Evolutionary conservation across 2,329 filamentous ascomycete species (phyloP).

Genomic region (Nigrospora oryzae): DNA sequence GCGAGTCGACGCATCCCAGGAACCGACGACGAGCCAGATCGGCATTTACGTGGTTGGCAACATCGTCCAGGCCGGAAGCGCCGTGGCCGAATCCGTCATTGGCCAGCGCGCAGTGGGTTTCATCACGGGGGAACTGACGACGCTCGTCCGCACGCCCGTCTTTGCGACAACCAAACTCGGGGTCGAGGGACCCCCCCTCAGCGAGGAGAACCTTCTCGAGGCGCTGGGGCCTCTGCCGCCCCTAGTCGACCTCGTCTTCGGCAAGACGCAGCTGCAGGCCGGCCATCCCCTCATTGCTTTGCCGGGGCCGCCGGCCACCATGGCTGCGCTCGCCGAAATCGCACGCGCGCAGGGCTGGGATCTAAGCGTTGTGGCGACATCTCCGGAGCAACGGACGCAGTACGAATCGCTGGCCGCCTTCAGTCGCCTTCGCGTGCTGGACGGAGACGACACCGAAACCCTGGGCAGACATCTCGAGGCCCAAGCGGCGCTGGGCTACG

Average conservation of each 20-base stretch:
- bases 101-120: conserved; percentile 4
- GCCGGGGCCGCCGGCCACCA: conserved; percentile 1
- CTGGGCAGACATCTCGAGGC: background rate
- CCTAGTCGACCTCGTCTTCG: conserved; percentile 1
- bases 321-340: background rate
- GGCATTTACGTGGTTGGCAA: conserved; percentile 1
- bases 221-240: conserved; percentile 1
- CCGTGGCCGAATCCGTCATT: background rate
- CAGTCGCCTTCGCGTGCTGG: conserved; percentile 1
- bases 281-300: background rate
- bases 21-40: background rate
- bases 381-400: background rate
- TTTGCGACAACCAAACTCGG: conserved; percentile 2
- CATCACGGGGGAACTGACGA: conserved; percentile 3
- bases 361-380: background rate
- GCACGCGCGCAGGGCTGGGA: conserved; percentile 1
- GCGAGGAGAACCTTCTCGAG: background rate
- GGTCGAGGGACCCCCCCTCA: background rate
- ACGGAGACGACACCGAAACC: background rate
- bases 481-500: background rate
- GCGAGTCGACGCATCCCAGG: conserved; percentile 4
- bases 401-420: conserved; percentile 2
- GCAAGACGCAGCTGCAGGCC: conserved; percentile 3
- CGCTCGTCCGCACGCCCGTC: conserved; percentile 3
- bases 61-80: conserved; percentile 2